Evolutionary conservation across 169 alveolate genomes (phyloP).

Genomic region (Babesia gibsoni): DNA sequence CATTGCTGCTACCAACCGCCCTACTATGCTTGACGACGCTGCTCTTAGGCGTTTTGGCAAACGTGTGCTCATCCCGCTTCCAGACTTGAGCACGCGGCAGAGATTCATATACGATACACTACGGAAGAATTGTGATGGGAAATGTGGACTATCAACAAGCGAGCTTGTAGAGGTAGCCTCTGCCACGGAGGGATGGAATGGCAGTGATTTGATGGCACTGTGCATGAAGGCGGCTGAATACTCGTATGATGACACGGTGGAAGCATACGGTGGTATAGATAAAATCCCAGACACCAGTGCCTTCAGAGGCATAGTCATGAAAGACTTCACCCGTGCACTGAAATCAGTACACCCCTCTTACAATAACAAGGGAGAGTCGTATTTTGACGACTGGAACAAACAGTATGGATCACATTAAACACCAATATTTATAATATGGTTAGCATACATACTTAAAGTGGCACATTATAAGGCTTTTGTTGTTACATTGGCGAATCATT

Average conservation of each 20-base stretch:
- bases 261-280: conserved; percentile 76
- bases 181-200: conserved; percentile 82
- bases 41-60: conserved; percentile 90
- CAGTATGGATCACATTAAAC: conserved; percentile 43
- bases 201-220: conserved; percentile 80
- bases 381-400: conserved; percentile 42
- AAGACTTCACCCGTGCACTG: conserved; percentile 81
- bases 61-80: conserved; percentile 89
- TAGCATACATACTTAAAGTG: too few species aligned
- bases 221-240: conserved; percentile 86
- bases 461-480: too few species aligned
- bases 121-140: conserved; percentile 72
- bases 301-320: conserved; percentile 76
- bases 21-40: conserved; percentile 93
- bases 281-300: conserved; percentile 76
- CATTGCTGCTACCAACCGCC: conserved; percentile 93
- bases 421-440: background rate
- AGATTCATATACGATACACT: conserved; percentile 79
- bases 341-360: conserved; percentile 74
- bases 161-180: conserved; percentile 72
- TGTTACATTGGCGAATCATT: too few species aligned
- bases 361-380: background rate
- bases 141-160: conserved; percentile 69
- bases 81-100: conserved; percentile 84
- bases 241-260: conserved; percentile 84